Percentiles rank a stretch among this genome's conserved stretches.
These are phyloP conservation scores for Datura wrightii DNA, from an alignment of 257 asterid species.

Conservation along the genomic window DNA sequence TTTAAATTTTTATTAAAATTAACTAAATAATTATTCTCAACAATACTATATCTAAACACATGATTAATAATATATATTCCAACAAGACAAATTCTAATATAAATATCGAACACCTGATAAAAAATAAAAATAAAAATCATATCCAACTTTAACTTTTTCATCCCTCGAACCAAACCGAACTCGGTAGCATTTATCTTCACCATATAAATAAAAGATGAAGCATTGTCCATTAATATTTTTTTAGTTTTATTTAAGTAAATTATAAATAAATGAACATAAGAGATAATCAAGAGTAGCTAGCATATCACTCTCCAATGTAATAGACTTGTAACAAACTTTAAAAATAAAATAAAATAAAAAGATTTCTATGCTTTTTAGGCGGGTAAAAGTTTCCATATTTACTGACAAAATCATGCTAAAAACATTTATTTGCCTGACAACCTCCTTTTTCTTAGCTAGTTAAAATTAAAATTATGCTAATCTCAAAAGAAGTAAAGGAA, in stretches of 20 bases:
- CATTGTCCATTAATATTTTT: too few species aligned
- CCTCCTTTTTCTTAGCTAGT: not conserved
- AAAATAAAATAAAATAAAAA: conserved; percentile 27
- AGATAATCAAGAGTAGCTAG: conserved; percentile 26
- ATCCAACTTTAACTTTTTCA: not conserved
- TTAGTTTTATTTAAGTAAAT: too few species aligned
- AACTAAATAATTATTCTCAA: too few species aligned
- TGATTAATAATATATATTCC: too few species aligned
- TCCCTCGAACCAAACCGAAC: not conserved
- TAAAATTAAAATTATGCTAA: not conserved
- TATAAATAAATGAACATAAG: too few species aligned
- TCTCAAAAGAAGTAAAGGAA: not conserved
- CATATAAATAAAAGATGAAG: not conserved
- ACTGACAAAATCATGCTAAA: conserved; percentile 29
- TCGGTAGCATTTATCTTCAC: not conserved
- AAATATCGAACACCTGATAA: too few species aligned
- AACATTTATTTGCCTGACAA: conserved; percentile 17
- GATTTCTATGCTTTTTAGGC: conserved; percentile 42
- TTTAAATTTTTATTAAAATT: too few species aligned
- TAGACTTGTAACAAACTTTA: conserved; percentile 17
- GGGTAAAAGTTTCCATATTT: conserved; percentile 33
- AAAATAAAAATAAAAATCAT: too few species aligned
- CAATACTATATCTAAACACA: too few species aligned
- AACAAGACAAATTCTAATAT: too few species aligned
- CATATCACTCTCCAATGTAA: conserved; percentile 41